Conservation (phyloP, 2,329 filamentous ascomycete species). For the Orbilia quercus region DNA sequence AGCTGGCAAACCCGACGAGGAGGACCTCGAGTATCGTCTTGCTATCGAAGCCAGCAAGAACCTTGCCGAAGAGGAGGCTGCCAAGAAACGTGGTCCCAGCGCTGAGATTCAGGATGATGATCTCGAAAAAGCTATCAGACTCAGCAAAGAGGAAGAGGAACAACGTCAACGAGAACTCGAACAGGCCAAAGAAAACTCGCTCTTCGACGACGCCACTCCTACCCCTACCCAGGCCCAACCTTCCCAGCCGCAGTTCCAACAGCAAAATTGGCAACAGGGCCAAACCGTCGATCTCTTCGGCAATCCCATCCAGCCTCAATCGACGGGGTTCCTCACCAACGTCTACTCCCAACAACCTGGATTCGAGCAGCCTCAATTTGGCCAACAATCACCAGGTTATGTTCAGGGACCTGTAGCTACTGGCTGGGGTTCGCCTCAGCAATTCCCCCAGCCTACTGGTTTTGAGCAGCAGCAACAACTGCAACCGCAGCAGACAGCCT, state of each 20-base stretch:
- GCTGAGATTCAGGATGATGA: constrained; percentile 80
- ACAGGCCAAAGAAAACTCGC: constrained; percentile 80
- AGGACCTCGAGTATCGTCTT: constrained; percentile 88
- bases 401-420: constrained; percentile 50
- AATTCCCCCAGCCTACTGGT: constrained; percentile 64
- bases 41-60: constrained; percentile 95
- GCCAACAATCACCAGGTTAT: constrained; percentile 54
- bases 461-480: constrained; percentile 62
- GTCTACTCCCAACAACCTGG: constrained; percentile 82
- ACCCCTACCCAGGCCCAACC: constrained; percentile 73
- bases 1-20: constrained; percentile 73
- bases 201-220: constrained; percentile 81
- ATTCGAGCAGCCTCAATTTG: constrained; percentile 70
- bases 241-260: constrained; percentile 63
- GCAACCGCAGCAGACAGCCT: constrained; percentile 61
- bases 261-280: constrained; percentile 90
- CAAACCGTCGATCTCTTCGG: constrained; percentile 96
- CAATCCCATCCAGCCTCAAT: constrained; percentile 83
- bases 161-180: constrained; percentile 86
- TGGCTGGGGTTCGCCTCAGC: constrained; percentile 44
- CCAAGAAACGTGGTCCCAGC: constrained; percentile 75
- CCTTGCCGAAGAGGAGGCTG: constrained; percentile 88
- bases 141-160: constrained; percentile 92
- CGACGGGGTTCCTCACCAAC: constrained; percentile 74
- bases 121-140: constrained; percentile 90